These are phyloP conservation scores for Macrocybe gigantea DNA, from an alignment of 768 basidiomycete species.

Conservation along the genomic window DNA sequence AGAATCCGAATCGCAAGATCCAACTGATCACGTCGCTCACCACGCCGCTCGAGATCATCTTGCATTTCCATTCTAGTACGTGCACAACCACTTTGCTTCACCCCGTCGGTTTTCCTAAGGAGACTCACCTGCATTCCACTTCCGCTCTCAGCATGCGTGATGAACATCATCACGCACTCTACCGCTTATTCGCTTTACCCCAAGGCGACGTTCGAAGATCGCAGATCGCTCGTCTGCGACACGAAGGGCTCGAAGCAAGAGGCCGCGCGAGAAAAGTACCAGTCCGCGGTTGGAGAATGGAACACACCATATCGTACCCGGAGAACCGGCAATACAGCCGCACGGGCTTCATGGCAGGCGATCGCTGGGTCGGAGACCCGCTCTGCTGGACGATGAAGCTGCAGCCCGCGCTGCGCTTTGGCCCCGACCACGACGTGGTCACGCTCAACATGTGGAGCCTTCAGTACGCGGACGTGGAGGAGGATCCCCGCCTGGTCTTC, in stretches of 20 bases:
- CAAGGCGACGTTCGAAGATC: slow-evolving; percentile 28
- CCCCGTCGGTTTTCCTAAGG: not conserved
- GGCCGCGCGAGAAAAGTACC: slow-evolving; percentile 25
- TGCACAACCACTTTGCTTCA: not conserved
- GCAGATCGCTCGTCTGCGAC: slow-evolving; percentile 16
- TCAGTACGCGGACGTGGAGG: no score
- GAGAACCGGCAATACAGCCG: not conserved
- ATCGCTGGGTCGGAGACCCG: no score
- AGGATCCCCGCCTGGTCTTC: no score
- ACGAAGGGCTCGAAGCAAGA: slow-evolving; percentile 2
- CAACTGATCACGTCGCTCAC: slow-evolving; percentile 33
- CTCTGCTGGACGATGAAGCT: no score
- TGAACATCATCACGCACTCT: slow-evolving; percentile 36
- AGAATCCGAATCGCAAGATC: slow-evolving; percentile 18
- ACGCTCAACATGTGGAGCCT: no score
- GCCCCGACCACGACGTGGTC: no score
- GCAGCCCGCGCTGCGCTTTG: no score
- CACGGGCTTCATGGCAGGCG: no score
- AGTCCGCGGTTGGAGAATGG: slow-evolving; percentile 28
- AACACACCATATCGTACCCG: not conserved
- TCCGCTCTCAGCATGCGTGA: slow-evolving; percentile 27
- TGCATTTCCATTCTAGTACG: slow-evolving; percentile 45
- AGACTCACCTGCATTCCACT: no score
- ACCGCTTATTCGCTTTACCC: slow-evolving; percentile 36
- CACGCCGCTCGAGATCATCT: slow-evolving; percentile 29